These are phyloP conservation scores for Chernovozyma aurita DNA, from an alignment of 1,139 yeast species.

Conservation along the genomic window DNA sequence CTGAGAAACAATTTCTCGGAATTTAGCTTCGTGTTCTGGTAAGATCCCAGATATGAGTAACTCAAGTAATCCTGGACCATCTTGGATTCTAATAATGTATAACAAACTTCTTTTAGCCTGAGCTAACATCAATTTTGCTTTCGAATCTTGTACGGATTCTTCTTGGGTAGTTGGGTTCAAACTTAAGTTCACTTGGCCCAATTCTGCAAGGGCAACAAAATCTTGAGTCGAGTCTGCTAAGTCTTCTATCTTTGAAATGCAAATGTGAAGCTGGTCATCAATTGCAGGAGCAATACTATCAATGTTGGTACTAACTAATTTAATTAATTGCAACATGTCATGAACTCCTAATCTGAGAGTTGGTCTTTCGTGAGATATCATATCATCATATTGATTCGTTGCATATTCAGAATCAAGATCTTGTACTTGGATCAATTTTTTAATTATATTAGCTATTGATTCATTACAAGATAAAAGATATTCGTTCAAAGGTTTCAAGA, in stretches of 20 bases:
- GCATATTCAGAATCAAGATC: conserved; percentile 59
- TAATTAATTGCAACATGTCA: conserved; percentile 61
- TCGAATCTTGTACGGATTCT: conserved; percentile 39
- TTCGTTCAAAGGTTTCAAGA: conserved; percentile 76
- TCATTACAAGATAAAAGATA: conserved; percentile 52
- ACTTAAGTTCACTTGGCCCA: conserved; percentile 34
- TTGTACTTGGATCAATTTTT: conserved; percentile 48
- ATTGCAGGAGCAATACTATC: conserved; percentile 45
- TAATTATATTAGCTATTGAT: conserved; percentile 40
- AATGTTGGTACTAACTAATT: conserved; percentile 50
- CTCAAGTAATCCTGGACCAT: conserved; percentile 67
- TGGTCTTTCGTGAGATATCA: conserved; percentile 65
- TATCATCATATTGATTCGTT: conserved; percentile 66
- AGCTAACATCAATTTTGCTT: conserved; percentile 55
- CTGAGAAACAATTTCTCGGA: conserved; percentile 47
- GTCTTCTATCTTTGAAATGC: conserved; percentile 29
- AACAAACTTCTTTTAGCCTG: conserved; percentile 79
- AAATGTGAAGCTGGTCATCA: conserved; percentile 54
- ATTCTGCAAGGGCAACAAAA: conserved; percentile 36
- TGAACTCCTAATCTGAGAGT: conserved; percentile 56
- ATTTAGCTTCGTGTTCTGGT: conserved; percentile 61
- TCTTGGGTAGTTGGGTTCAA: conserved; percentile 51
- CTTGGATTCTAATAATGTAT: conserved; percentile 79
- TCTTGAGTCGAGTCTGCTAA: conserved; percentile 33
- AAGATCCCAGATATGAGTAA: conserved; percentile 68